These are phyloP conservation scores for Picea sitchensis DNA, from an alignment of 75 land plant genomes.

Conservation along the genomic window DNA sequence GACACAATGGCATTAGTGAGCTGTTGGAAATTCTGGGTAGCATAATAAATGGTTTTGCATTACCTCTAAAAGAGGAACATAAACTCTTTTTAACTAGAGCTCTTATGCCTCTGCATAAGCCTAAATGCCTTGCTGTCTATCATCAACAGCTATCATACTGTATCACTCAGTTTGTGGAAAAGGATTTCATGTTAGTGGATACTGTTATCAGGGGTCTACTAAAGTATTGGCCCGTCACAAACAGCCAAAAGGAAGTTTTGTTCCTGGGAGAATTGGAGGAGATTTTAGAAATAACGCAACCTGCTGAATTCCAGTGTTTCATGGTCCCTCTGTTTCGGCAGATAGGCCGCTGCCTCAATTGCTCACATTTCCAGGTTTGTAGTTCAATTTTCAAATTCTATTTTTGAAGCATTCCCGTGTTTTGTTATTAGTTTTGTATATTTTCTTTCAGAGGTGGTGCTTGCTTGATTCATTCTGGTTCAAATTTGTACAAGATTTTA, in stretches of 20 bases:
- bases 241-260: conserved; percentile 32
- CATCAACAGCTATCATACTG: conserved; percentile 34
- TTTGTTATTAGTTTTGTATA: not conserved
- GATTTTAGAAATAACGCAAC: conserved; percentile 25
- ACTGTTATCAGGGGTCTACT: conserved; percentile 23
- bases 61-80: conserved; percentile 30
- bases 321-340: conserved; percentile 30
- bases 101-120: conserved; percentile 23
- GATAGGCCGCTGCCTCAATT: conserved; percentile 25
- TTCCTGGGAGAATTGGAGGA: conserved; percentile 25
- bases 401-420: not conserved
- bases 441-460: not conserved
- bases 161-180: conserved; percentile 31
- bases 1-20: conserved; percentile 34
- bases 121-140: conserved; percentile 26
- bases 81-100: conserved; percentile 19
- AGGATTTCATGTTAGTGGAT: conserved; percentile 25
- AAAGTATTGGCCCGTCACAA: conserved; percentile 31
- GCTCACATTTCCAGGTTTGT: conserved; percentile 34
- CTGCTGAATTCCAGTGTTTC: conserved; percentile 38
- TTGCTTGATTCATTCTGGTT: not conserved
- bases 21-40: conserved; percentile 32
- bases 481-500: not conserved
- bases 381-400: not conserved
- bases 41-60: conserved; percentile 36